Evolutionary conservation across 192 early-diverging fungal genomes (phyloP).

Genomic region (Backusella psychrophila): DNA sequence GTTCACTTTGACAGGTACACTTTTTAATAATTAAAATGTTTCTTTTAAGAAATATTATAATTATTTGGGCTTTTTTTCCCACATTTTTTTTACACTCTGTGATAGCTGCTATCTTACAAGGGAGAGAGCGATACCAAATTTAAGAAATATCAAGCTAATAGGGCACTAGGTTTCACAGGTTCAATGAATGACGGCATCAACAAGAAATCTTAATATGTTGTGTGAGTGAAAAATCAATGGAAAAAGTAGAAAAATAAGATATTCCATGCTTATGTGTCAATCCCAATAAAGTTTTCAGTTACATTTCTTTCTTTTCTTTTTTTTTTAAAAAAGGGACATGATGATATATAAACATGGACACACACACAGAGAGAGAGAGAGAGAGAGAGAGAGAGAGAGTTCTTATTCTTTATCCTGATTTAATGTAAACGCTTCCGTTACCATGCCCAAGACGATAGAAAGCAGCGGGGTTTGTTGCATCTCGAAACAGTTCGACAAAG

Average conservation of each 20-base stretch:
- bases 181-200: neutral
- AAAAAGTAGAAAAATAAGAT: neutral
- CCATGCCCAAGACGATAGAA: neutral
- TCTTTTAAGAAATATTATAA: neutral
- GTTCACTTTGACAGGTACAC: neutral
- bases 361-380: too few species aligned
- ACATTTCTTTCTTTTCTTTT: too few species aligned
- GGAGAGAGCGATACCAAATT: neutral
- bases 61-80: neutral
- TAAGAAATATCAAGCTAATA: neutral
- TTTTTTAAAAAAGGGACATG: neutral
- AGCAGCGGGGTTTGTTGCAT: neutral
- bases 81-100: neutral
- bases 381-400: neutral
- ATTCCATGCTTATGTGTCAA: neutral
- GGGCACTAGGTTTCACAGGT: neutral
- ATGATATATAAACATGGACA: neutral
- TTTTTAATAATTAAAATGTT: neutral
- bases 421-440: neutral
- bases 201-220: neutral
- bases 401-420: neutral
- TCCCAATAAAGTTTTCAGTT: neutral
- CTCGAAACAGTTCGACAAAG: constrained; percentile 1
- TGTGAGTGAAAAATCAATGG: neutral
- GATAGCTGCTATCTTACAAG: neutral